phyloP scores from a whole-genome alignment of 352 stramenopile genomes.

The Phytophthora constricta region DNA sequence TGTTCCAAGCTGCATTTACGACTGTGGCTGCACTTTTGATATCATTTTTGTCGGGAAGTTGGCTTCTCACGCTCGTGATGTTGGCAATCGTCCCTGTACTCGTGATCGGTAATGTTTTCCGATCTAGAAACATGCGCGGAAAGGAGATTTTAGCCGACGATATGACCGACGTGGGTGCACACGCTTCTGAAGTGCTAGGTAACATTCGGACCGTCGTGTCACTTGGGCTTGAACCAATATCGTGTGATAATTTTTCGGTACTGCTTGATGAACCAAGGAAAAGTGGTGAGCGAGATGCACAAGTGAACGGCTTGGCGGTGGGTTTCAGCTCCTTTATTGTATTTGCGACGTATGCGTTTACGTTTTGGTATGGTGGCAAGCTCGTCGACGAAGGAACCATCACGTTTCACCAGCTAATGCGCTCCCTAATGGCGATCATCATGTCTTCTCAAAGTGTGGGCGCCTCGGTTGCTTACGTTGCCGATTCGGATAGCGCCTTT shows the following conservation, averaged over 20 bases:
- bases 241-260: slow-evolving; percentile 19
- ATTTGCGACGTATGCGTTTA: slow-evolving; percentile 51
- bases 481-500: slow-evolving; percentile 33
- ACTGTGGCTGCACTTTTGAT: slow-evolving; percentile 53
- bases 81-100: slow-evolving; percentile 63
- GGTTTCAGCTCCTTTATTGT: slow-evolving; percentile 73
- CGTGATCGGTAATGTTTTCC: slow-evolving; percentile 41
- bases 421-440: slow-evolving; percentile 56
- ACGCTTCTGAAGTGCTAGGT: slow-evolving; percentile 44
- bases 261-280: slow-evolving; percentile 23
- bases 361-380: slow-evolving; percentile 65
- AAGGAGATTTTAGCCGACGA: slow-evolving; percentile 22
- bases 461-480: slow-evolving; percentile 28
- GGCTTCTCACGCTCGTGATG: slow-evolving; percentile 70
- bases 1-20: slow-evolving; percentile 57
- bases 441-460: slow-evolving; percentile 45
- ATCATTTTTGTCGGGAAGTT: slow-evolving; percentile 59
- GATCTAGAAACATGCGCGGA: slow-evolving; percentile 33
- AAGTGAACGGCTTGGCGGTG: slow-evolving; percentile 48
- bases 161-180: slow-evolving; percentile 33
- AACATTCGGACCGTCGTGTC: slow-evolving; percentile 56
- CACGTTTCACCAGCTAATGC: slow-evolving; percentile 48
- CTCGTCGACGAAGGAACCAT: slow-evolving; percentile 47
- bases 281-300: slow-evolving; percentile 30
- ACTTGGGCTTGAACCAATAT: slow-evolving; percentile 37